phyloP scores from a whole-genome alignment of 805 yeast species.

The Saccharomycopsis sp. region DNA sequence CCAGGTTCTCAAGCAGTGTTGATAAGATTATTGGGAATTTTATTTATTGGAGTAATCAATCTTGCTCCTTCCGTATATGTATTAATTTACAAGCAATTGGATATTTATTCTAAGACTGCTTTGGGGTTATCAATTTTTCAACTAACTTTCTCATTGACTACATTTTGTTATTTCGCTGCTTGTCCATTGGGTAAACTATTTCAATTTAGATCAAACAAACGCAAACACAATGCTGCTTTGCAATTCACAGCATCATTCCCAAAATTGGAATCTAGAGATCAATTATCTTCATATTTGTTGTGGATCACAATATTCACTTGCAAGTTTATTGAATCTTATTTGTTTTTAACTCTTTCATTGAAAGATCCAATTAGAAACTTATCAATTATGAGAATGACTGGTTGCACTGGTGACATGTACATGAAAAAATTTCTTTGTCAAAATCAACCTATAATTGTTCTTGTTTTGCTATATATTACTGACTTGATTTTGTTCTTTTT shows the following conservation, averaged over 20 bases:
- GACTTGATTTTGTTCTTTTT: slow-evolving; percentile 93
- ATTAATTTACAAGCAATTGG: slow-evolving; percentile 68
- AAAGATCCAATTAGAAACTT: slow-evolving; percentile 92
- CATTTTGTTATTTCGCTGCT: slow-evolving; percentile 65
- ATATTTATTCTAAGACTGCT: slow-evolving; percentile 62
- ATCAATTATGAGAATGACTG: slow-evolving; percentile 68
- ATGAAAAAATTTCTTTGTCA: slow-evolving; percentile 66
- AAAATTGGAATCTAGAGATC: slow-evolving; percentile 73
- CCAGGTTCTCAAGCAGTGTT: slow-evolving; percentile 96
- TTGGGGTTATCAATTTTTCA: slow-evolving; percentile 74
- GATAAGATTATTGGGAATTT: slow-evolving; percentile 74
- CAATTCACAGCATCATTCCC: slow-evolving; percentile 90
- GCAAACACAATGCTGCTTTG: slow-evolving; percentile 73
- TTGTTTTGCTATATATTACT: slow-evolving; percentile 87
- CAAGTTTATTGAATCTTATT: slow-evolving; percentile 85
- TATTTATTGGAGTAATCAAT: slow-evolving; percentile 59
- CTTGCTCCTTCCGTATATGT: slow-evolving; percentile 82
- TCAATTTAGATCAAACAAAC: slow-evolving; percentile 78
- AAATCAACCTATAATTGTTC: slow-evolving; percentile 80
- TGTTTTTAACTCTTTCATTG: slow-evolving; percentile 78
- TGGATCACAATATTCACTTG: slow-evolving; percentile 90
- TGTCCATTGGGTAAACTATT: slow-evolving; percentile 96
- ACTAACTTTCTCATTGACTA: slow-evolving; percentile 43
- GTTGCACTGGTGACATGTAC: slow-evolving; percentile 95
- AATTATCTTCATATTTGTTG: slow-evolving; percentile 89